Conservation (phyloP, 2,329 filamentous ascomycete genomes). For the Neonectria magnoliae region DNA sequence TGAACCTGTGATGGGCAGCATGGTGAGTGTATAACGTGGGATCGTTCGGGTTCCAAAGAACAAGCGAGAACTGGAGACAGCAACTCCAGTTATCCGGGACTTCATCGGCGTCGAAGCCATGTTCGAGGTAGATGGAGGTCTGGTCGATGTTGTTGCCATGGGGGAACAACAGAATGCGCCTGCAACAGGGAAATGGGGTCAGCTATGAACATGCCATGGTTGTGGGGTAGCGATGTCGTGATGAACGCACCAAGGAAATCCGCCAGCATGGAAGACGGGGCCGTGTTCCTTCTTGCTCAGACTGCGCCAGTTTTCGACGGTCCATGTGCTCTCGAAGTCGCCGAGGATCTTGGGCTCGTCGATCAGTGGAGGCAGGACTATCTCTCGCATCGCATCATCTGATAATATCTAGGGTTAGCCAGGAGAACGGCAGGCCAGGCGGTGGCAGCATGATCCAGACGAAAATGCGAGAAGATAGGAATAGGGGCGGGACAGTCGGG, state of each 20-base stretch:
- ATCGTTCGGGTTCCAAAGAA: slow-evolving; percentile 93
- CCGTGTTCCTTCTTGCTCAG: slow-evolving; percentile 86
- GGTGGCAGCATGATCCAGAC: slow-evolving; percentile 6
- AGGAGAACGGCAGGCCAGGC: slow-evolving; percentile 6
- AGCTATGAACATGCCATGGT: slow-evolving; percentile 15
- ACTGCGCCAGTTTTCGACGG: slow-evolving; percentile 83
- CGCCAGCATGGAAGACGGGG: slow-evolving; percentile 86
- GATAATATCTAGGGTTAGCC: slow-evolving; percentile 34
- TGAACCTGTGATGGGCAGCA: slow-evolving; percentile 93
- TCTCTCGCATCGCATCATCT: slow-evolving; percentile 88
- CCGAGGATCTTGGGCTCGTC: slow-evolving; percentile 84
- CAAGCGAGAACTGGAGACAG: slow-evolving; percentile 93
- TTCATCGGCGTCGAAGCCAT: slow-evolving; percentile 80
- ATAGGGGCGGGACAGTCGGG: slow-evolving; percentile 5
- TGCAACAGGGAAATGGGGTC: slow-evolving; percentile 48
- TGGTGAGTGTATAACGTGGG: slow-evolving; percentile 86
- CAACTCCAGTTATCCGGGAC: slow-evolving; percentile 95
- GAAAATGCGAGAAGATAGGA: slow-evolving; percentile 8
- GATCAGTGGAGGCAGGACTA: slow-evolving; percentile 75
- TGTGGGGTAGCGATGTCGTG: slow-evolving; percentile 5
- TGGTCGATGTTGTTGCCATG: slow-evolving; percentile 94
- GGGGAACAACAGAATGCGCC: slow-evolving; percentile 95
- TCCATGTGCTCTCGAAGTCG: slow-evolving; percentile 84
- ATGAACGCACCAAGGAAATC: slow-evolving; percentile 79
- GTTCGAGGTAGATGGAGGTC: slow-evolving; percentile 95